Evolutionary conservation across 2,329 filamentous ascomycete genomes (phyloP), one percentile per base, ranked within the genome.

Genomic region (Trichophyton schoenleinii): DNA sequence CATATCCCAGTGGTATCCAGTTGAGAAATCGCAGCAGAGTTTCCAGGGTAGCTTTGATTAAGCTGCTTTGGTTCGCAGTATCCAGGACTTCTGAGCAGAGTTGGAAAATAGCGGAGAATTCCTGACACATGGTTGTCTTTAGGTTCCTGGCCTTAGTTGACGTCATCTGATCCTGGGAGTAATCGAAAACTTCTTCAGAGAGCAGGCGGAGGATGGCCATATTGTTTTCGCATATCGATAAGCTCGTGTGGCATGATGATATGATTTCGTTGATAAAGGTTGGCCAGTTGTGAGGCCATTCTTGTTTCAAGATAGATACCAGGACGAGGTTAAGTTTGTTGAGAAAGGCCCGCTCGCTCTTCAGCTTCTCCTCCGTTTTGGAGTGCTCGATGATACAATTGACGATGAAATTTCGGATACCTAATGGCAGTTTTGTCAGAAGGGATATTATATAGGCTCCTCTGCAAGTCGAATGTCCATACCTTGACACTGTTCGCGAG

Each of bases 201-300:
- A 99, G 83, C 69, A 99, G 79, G 63, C 94, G 87, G 68, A 99
- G 83, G 68, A 99, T 97, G 66, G 89, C 91, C 94, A 99, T 99
- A 81, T 99, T 99, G 80, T 99, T 99, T 79, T 99, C 94, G 83
- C 95, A 99, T 69, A 99, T 95, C 42, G 92, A 94, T 60, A 99
- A 80, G 75, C 88, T 96, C 67, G 89, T 92, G 73, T 95, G 91
- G 77, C 91, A 97, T 61, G 94, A 92, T 22, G 90, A 88, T 69
- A 99, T 91, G 75, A 99, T 99, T 79, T 99, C 94, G 80, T 97
- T 97, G 82, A 99, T 97, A 77, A 99, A 99, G 20, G 91, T 96
- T 9, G 95, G 94, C 94, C 95, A 99, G 80, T 99, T 95, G 78
- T 97, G 92, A 62, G 94, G 94, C 94, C 94, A 99, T 77, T 99